Evolutionary conservation across 345 rosid species (phyloP), one percentile per base, ranked within the genome.

Genomic region (Trapa bicornis): DNA sequence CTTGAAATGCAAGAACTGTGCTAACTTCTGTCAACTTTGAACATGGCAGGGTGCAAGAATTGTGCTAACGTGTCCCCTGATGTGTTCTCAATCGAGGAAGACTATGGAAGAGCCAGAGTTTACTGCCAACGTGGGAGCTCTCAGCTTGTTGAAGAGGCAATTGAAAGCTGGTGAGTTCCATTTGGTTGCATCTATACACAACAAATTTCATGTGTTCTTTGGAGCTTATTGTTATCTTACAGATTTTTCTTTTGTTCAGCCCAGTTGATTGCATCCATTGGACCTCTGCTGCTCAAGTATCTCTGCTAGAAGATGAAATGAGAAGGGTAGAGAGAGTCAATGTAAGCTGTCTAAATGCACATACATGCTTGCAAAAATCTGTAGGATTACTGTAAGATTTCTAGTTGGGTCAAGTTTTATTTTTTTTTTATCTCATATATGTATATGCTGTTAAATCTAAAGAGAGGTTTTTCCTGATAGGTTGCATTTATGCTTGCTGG

Each of bases 291-390:
- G 87, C 96, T 47, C 95, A 88, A 69, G 79, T 93, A 62, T 90
- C 99, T 58, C 76, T 93, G 81, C 97, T 93, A 47, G 99, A 93
- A 82, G 96, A 93, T 68, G 97, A 93, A 75, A 93, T 93, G 97
- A 89, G 98, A 47, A 68, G 91, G 67, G 96, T 87, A 47, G 97
- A 93, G 80, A 93, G 97, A 86, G 87, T 93, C n/a, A 90, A 88
- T 78, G 98, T 93, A 80, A 81, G 88, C 64, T 6, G 1, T 47
- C 37, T 42, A 67, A 58, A 11, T 8, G 39, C n/a, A 10, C 12
- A 5, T 32, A 33, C 3, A 32, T 2, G 22, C 29, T 32, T 29
- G 12, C 16, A 11, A 57, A 35, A 58, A 58, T 58, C 37, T 35
- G 37, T 32, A 58, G 38, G 37, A 8, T 58, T 58, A 3, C 56